phyloP scores from a whole-genome alignment of 2,329 filamentous ascomycete species.

The Fonsecaea multimorphosa region DNA sequence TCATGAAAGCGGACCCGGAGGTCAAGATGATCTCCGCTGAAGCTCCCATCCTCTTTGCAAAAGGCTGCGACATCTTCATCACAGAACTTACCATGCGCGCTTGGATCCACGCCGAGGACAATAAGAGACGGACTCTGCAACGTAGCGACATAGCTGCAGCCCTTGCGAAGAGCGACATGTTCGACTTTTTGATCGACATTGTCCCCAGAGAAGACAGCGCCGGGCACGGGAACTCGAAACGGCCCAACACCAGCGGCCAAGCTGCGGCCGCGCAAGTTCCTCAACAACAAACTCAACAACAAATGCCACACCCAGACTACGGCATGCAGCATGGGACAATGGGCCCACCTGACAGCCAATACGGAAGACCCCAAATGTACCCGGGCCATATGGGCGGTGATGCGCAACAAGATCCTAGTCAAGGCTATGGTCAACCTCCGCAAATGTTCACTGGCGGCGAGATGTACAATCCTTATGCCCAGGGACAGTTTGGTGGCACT shows the following conservation, averaged over 20 bases:
- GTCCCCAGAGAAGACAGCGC: constrained; percentile 93
- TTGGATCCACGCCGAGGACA: constrained; percentile 99
- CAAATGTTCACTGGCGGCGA: constrained; percentile 74
- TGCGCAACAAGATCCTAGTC: constrained; percentile 69
- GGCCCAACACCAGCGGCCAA: constrained; percentile 53
- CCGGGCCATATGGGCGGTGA: constrained; percentile 66
- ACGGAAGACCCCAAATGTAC: constrained; percentile 84
- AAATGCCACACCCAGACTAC: constrained; percentile 61
- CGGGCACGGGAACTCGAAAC: constrained; percentile 61
- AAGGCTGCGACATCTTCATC: constrained; percentile 99
- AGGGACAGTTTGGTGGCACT: constrained; percentile 64
- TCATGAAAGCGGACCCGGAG: constrained; percentile 99
- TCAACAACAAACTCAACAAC: constrained; percentile 61
- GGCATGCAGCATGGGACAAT: constrained; percentile 68
- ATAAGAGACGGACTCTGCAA: constrained; percentile 94
- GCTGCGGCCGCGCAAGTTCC: constrained; percentile 48
- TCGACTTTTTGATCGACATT: constrained; percentile 98
- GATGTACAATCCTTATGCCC: constrained; percentile 79
- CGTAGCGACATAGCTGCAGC: constrained; percentile 96
- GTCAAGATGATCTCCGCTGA: constrained; percentile 99
- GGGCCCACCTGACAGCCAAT: constrained; percentile 73
- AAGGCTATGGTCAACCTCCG: constrained; percentile 74
- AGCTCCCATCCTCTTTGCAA: constrained; percentile 95
- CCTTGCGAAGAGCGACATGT: constrained; percentile 98
- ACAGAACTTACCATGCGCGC: constrained; percentile 98